Base-by-base conservation (phyloP, 768 basidiomycete species). In the Suillus hirtellus region DNA sequence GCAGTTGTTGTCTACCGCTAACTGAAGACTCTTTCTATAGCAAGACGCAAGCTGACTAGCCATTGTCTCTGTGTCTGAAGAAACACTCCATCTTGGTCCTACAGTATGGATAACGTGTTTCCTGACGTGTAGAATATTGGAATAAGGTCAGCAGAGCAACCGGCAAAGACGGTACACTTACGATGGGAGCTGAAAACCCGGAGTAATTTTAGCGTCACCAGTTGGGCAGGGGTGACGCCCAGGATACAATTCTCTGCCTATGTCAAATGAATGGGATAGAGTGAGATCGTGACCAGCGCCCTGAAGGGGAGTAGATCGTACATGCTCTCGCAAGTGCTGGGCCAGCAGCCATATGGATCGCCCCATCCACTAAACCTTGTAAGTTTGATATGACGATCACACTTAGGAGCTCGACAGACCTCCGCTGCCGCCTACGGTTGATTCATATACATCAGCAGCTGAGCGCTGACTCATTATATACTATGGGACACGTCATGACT, bases 101-200 rank as follows among this genome's bases (percentile, higher is more conserved):
- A 94, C 93, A 3, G 93, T 82, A 68, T 94, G 93, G 47, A 95
- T 91, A 63, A 95, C 80, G 70, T 89, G 81, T 43, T 82, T 82
- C 43, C 92, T 91, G 66, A 56, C 15, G 40, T 6, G 24, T 17
- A 12, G 40, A 31, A 21, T 58, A 27, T 19, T 42, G 42, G 17
- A 58, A 42, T 42, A 17, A 58, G 6, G 17, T 31, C 5, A 17
- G 14, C 9, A 42, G 17, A 27, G 40, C 1, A 17, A 42, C 17
- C 24, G 24, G 10, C 17, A 17, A 61, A 17, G 60, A 58, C 35
- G 21, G 11, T 37, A n/a, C 49, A 82, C 89, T 67, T 63, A 93
- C 93, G 90, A 81, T 56, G 92, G 91, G 43, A 95, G 81, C 59
- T 85, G 74, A 69, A 93, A 90, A 7, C 89, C 93, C 66, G 78